phyloP scores from a whole-genome alignment of 768 basidiomycete genomes.

The Auriscalpium orientale region DNA sequence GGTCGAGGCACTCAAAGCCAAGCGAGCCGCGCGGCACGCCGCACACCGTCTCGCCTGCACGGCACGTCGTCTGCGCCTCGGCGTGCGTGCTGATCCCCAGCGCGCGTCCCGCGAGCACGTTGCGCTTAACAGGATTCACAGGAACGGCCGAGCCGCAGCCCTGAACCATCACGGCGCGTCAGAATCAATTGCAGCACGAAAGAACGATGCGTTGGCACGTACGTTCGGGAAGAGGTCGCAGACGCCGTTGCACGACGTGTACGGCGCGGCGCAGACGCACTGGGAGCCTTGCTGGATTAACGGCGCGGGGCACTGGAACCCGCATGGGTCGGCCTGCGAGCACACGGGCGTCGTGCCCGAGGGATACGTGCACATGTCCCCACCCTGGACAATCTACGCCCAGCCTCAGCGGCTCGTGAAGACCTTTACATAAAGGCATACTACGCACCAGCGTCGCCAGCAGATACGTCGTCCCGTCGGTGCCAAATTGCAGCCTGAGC shows the following conservation, averaged over 20 bases:
- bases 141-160: constrained; percentile 34
- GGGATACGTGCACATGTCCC: constrained; percentile 28
- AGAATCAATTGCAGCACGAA: background rate
- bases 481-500: constrained; percentile 6
- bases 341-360: constrained; percentile 26
- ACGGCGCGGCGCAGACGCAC: constrained; percentile 32
- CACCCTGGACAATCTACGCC: constrained; percentile 26
- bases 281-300: constrained; percentile 21
- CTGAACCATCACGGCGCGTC: constrained; percentile 15
- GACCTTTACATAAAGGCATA: constrained; percentile 10
- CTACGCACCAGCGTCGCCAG: constrained; percentile 15
- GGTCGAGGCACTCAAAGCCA: constrained; percentile 35
- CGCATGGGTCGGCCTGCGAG: constrained; percentile 27
- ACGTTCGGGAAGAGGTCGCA: constrained; percentile 21
- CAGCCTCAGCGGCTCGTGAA: constrained; percentile 21
- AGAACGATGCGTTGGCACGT: background rate
- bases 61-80: constrained; percentile 26
- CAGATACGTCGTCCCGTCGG: constrained; percentile 7
- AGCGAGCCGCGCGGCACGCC: constrained; percentile 27
- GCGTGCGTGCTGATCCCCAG: constrained; percentile 21
- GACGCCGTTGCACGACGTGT: constrained; percentile 33
- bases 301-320: constrained; percentile 26
- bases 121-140: constrained; percentile 9
- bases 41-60: constrained; percentile 27
- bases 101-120: background rate